Evolutionary conservation across 2,329 filamentous ascomycete genomes (phyloP).

Genomic region (Cyclaneusma minus): DNA sequence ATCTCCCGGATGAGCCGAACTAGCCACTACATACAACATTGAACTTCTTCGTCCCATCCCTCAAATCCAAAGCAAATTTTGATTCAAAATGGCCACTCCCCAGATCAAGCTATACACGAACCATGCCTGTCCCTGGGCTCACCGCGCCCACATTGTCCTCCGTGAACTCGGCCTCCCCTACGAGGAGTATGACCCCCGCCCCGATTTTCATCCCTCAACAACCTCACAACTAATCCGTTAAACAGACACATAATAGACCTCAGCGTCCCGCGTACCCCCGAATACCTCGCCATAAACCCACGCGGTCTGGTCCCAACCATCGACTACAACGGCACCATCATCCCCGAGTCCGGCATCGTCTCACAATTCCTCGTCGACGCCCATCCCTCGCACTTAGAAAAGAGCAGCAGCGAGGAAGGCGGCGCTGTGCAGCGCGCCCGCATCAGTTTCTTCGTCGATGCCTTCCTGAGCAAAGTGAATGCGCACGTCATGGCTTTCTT

Average conservation of each 20-base stretch:
- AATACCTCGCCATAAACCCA: conserved; percentile 66
- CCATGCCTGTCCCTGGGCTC: conserved; percentile 56
- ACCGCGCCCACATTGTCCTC: conserved; percentile 59
- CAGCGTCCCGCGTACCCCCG: conserved; percentile 47
- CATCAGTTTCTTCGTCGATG: conserved; percentile 58
- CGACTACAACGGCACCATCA: conserved; percentile 47
- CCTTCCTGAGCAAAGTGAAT: conserved; percentile 48
- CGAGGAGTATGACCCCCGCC: no score
- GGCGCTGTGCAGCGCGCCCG: conserved; percentile 48
- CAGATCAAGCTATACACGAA: conserved; percentile 54
- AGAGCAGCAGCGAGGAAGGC: conserved; percentile 32
- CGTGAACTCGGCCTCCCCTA: conserved; percentile 49
- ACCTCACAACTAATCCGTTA: no score
- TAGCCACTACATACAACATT: no score
- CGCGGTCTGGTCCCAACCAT: conserved; percentile 63
- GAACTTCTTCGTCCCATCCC: no score
- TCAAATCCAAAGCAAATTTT: conserved; percentile 5
- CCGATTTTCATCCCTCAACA: no score
- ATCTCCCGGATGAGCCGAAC: no score
- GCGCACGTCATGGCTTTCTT: conserved; percentile 29
- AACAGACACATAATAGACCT: conserved; percentile 66
- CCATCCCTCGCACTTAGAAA: conserved; percentile 51
- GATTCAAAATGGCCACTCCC: conserved; percentile 9
- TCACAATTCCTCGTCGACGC: conserved; percentile 54
- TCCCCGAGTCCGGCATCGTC: conserved; percentile 63